phyloP scores from a whole-genome alignment of 306 rosid species.

The Aeschynomene evenia region DNA sequence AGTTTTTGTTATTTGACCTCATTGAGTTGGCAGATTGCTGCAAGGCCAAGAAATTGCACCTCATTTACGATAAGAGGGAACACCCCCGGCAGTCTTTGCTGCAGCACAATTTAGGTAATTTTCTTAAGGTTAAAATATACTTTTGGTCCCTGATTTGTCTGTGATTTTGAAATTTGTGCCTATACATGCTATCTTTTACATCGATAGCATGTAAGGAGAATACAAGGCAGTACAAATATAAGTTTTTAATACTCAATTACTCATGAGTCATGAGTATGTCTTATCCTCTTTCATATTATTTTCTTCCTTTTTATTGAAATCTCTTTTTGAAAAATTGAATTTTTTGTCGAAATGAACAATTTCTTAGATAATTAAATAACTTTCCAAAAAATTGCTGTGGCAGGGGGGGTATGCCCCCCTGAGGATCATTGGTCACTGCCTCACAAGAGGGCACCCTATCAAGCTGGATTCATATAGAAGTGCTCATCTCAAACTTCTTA shows the following conservation, averaged over 20 bases:
- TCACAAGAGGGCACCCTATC: neutral
- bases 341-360: neutral
- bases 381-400: neutral
- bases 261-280: too few relatives aligned
- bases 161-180: too few relatives aligned
- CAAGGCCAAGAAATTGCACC: conserved; percentile 79
- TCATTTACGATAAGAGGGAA: conserved; percentile 89
- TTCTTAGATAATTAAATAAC: neutral
- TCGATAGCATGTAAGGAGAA: neutral
- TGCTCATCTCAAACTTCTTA: neutral
- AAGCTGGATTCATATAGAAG: neutral
- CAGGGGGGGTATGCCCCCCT: neutral
- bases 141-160: too few relatives aligned
- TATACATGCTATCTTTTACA: neutral
- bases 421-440: neutral
- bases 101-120: conserved; percentile 89
- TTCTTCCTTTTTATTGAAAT: neutral
- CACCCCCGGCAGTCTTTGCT: conserved; percentile 92
- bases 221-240: neutral
- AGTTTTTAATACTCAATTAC: too few relatives aligned
- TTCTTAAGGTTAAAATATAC: neutral
- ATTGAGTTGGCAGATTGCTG: conserved; percentile 99
- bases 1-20: conserved; percentile 81
- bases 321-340: neutral
- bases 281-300: too few relatives aligned